A percentile compares a stretch with the other conserved stretches of the same genome.
phyloP scores from a whole-genome alignment of 805 yeast species.

The Lachancea dasiensis region DNA sequence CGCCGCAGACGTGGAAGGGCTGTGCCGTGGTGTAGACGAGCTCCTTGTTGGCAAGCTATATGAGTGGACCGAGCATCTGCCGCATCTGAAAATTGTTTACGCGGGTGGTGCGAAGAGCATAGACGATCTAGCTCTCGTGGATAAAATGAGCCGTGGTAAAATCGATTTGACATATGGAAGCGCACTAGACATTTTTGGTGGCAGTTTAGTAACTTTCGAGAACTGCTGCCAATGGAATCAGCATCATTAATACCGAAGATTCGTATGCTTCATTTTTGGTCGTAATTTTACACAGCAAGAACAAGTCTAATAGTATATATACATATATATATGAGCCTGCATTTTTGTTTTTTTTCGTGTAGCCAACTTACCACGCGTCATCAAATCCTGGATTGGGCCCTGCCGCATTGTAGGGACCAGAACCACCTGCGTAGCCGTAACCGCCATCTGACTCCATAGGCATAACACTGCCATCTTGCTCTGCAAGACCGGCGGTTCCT shows the following conservation, averaged over 20 bases:
- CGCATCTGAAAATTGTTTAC: constrained; percentile 67
- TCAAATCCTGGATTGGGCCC: constrained; percentile 31
- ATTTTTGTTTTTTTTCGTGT: constrained; percentile 3
- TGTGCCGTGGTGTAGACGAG: constrained; percentile 88
- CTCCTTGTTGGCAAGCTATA: constrained; percentile 65
- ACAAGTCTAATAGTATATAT: too few species aligned
- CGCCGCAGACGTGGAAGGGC: constrained; percentile 98
- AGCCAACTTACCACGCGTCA: constrained; percentile 30
- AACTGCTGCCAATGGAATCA: constrained; percentile 76
- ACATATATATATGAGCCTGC: constrained; percentile 2
- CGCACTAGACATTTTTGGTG: constrained; percentile 93
- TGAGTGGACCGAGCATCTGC: constrained; percentile 52
- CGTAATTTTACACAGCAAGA: constrained; percentile 6
- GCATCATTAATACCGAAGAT: not conserved
- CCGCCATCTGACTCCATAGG: constrained; percentile 27
- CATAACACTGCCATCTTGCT: constrained; percentile 34
- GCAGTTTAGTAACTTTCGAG: constrained; percentile 63
- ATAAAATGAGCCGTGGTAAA: constrained; percentile 62
- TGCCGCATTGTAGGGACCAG: constrained; percentile 8
- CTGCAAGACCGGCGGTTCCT: constrained; percentile 36
- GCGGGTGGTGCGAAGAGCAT: constrained; percentile 93
- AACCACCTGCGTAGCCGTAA: constrained; percentile 30
- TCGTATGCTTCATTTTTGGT: constrained; percentile 13
- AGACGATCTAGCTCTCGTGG: constrained; percentile 61
- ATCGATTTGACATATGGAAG: constrained; percentile 94